Percentiles rank a stretch among this genome's conserved stretches.
Evolutionary conservation across 1,139 yeast genomes (phyloP).

Genomic region (Casaregolazyma lundiana): DNA sequence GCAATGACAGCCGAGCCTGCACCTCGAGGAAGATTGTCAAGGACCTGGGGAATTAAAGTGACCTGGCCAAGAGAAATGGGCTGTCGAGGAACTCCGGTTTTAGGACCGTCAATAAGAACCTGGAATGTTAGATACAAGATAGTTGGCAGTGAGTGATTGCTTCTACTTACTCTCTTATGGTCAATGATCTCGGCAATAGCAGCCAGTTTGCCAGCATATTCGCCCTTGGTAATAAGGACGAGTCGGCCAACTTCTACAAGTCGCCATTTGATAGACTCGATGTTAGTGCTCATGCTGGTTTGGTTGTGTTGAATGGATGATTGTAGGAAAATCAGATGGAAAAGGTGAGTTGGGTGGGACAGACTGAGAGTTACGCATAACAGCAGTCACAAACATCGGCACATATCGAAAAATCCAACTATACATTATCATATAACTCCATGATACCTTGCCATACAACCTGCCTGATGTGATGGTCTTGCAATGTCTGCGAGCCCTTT

Average conservation of each 20-base stretch:
- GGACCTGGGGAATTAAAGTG: constrained; percentile 87
- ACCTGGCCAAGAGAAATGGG: constrained; percentile 80
- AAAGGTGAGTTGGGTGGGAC: constrained; percentile 9
- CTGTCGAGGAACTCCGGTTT: constrained; percentile 83
- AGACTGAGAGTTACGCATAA: background rate
- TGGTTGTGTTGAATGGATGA: constrained; percentile 12
- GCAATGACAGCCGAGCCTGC: constrained; percentile 78
- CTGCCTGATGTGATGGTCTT: background rate
- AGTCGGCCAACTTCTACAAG: constrained; percentile 99
- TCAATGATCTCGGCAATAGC: constrained; percentile 97
- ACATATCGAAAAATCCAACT: no score
- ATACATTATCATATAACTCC: no score
- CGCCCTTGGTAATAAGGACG: constrained; percentile 80
- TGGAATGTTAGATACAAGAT: constrained; percentile 26
- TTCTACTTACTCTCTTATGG: constrained; percentile 91
- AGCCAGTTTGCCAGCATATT: constrained; percentile 74
- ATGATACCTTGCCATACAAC: background rate
- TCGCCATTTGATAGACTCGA: constrained; percentile 98
- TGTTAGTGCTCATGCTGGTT: constrained; percentile 46
- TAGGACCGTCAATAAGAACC: constrained; percentile 96
- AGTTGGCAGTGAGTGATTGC: no score
- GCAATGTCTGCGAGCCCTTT: background rate
- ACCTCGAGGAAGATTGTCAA: constrained; percentile 88
- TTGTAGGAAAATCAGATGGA: constrained; percentile 9
- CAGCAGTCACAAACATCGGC: constrained; percentile 3